Conservation (phyloP, 257 asterid species). For the Ligustrum vulgare region DNA sequence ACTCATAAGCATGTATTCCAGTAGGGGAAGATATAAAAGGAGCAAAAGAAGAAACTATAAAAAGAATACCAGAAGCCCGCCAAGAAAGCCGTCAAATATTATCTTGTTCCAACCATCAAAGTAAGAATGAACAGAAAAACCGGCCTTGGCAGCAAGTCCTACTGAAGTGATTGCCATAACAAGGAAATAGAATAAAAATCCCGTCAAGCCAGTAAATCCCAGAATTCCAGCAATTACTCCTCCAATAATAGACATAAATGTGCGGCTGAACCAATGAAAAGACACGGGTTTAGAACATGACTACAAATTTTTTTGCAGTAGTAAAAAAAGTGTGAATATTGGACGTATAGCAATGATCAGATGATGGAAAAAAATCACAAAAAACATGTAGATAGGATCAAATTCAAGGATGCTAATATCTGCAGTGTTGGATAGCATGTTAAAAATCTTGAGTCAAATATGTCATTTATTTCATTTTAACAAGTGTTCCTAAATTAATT, state of each 20-base stretch:
- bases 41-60: background rate
- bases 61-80: slow-evolving; percentile 78
- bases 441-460: background rate
- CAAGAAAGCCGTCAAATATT: slow-evolving; percentile 70
- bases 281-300: background rate
- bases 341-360: background rate
- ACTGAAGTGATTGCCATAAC: slow-evolving; percentile 80
- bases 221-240: slow-evolving; percentile 87
- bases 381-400: background rate
- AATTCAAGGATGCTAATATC: background rate
- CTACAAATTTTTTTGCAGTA: background rate
- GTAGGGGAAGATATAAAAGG: slow-evolving; percentile 24
- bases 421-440: background rate
- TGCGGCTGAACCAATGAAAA: slow-evolving; percentile 36
- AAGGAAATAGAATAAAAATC: slow-evolving; percentile 72
- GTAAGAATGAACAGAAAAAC: slow-evolving; percentile 68
- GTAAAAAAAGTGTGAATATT: background rate
- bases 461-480: background rate
- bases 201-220: slow-evolving; percentile 72
- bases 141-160: slow-evolving; percentile 82
- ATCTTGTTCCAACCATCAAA: slow-evolving; percentile 84
- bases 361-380: background rate
- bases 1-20: slow-evolving; percentile 26
- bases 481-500: background rate
- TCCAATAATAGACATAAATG: slow-evolving; percentile 58